Evolutionary conservation across 164 flowering plant species (phyloP), one percentile per base, ranked within the genome.

Genomic region (Vitis rotundifolia): DNA sequence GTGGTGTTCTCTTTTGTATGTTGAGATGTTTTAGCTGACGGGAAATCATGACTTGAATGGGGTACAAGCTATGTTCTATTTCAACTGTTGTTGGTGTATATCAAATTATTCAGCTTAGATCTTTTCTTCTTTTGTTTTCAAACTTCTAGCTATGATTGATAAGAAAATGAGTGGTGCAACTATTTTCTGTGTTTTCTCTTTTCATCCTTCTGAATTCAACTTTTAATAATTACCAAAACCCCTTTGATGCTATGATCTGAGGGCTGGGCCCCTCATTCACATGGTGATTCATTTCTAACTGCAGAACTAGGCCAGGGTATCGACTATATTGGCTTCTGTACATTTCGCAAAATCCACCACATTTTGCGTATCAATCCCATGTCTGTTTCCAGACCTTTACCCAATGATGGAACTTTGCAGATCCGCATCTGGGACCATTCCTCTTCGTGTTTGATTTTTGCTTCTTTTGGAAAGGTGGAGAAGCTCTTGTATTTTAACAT

Each of bases 1-100:
- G 68, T 72, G 59, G 70, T 70, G 64, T 76, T 78, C 82, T 51
- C 68, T 70, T 76, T 76, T 79, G 73, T 79, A 64, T 78, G 80
- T 69, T 68, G 76, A 72, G 73, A 69, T 74, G 79, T 59, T 61
- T 65, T 61, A 67, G 73, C 28, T 71, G 79, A 64, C 61, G 28
- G 70, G 63, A 61, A 73, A 68, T 66, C 75, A 66, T 73, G 70
- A 73, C 79, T 60, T 63, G 69, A 72, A 75, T 61, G 73, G 60
- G 52, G 67, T 76, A 67, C 67, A 48, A 75, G 53, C 83, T 74
- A 55, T 73, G 76, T 71, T 62, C 68, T 73, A 15, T 71, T 63
- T 48, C 49, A 58, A 59, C 69, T 67, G 55, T 37, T 61, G 69
- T 68, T 49, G 69, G 50, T 71, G 51, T 78, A 64, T 71, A 75